Evolutionary conservation across 768 basidiomycete species (phyloP), one percentile per base, ranked within the genome.

Genomic region (Amanita rimosa): DNA sequence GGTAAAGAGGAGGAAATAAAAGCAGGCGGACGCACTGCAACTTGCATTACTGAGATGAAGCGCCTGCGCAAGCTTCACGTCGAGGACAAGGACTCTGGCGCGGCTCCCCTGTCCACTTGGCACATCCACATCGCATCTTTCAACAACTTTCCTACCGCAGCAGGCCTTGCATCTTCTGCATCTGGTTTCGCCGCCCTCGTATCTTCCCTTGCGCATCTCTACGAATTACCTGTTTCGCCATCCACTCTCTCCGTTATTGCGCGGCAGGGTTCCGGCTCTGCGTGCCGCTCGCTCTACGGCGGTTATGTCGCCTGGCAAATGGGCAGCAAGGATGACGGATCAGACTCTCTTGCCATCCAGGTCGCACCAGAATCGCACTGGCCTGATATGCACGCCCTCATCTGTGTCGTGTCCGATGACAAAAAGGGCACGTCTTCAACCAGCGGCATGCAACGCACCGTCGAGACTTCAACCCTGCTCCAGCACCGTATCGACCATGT

Each of bases 131-230:
- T 99, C 58, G 80, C 81, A 49, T 98, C 95, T 6, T 83, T 80
- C 69, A 99, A 99, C 76, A 98, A 98, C 72, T 98, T 99, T 74
- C 96, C 96, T 26, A 99, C 96, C 11, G 96, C 96, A 11, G 96
- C 96, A 0, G 96, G 96, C 3, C 81, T 99, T 39, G 96, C 96
- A 1, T 97, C 94, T 1, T 97, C 94, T 29, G 96, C 96, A 0
- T 90, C 93, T 0, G 96, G 96, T 13, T 94, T 98, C 58, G 95
- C 96, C 3, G 96, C 96, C 0, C 84, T 99, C 35, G 86, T 91
- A 22, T 75, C 85, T 10, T 96, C 94, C 45, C 77, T 99, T 44
- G 83, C 93, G 1, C 72, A 81, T 8, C 82, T 98, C 54, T 98
- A 96, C 71, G 56, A 69, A 7, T 85, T 99, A 44, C 83, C 88